These are phyloP conservation scores for Gelatoporia subvermispora DNA, from an alignment of 768 basidiomycete genomes.

Conservation along the genomic window DNA sequence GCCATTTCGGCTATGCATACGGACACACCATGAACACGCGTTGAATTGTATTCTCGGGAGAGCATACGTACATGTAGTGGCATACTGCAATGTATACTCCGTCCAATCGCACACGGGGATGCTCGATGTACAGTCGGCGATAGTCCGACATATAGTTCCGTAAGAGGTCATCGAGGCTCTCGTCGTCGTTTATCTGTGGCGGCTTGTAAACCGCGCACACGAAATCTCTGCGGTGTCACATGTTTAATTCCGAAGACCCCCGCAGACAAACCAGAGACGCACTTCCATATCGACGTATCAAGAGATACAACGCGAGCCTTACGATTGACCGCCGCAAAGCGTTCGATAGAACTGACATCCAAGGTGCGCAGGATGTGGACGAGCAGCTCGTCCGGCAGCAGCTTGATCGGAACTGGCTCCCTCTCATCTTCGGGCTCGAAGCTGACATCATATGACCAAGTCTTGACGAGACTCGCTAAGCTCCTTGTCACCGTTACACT, in stretches of 20 bases:
- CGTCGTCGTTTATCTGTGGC: constrained; percentile 63
- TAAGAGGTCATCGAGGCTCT: constrained; percentile 45
- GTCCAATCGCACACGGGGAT: constrained; percentile 79
- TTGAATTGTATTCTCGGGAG: constrained; percentile 1
- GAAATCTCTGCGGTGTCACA: constrained; percentile 42
- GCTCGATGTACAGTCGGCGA: constrained; percentile 75
- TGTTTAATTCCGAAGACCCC: neutral
- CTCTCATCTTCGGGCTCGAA: constrained; percentile 73
- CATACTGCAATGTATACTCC: constrained; percentile 91
- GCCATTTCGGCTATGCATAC: constrained; percentile 58
- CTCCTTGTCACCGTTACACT: constrained; percentile 30
- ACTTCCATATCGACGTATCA: constrained; percentile 77
- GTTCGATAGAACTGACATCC: constrained; percentile 65
- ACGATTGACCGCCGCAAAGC: constrained; percentile 69
- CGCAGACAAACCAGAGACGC: constrained; percentile 11
- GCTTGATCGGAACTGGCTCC: constrained; percentile 47
- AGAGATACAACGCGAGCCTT: constrained; percentile 71
- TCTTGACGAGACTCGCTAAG: constrained; percentile 43
- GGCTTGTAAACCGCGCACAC: constrained; percentile 65
- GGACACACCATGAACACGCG: constrained; percentile 8
- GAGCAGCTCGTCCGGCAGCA: constrained; percentile 74
- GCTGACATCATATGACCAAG: constrained; percentile 42
- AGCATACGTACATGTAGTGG: constrained; percentile 68
- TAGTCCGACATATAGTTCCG: constrained; percentile 57
- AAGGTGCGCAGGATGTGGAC: constrained; percentile 61